A percentile compares a stretch with the other conserved stretches of the same genome.
These are phyloP conservation scores for Metschnikowia koreensis DNA, from an alignment of 805 yeast genomes.

Conservation along the genomic window DNA sequence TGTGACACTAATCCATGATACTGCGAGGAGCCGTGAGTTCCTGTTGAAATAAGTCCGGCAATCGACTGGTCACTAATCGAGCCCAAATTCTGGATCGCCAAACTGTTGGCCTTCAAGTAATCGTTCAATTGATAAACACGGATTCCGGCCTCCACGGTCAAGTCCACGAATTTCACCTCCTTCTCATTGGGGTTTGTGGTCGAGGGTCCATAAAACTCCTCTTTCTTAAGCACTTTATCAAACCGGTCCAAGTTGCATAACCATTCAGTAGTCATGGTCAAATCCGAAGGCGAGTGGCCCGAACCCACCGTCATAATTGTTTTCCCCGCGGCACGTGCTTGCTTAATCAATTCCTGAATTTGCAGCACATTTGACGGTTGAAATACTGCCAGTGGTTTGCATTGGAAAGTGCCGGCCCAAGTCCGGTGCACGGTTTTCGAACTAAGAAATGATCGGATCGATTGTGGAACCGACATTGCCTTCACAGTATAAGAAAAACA, in stretches of 20 bases:
- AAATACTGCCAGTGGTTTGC: constrained; percentile 73
- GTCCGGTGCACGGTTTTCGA: constrained; percentile 53
- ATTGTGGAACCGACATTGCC: constrained; percentile 33
- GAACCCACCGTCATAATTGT: constrained; percentile 86
- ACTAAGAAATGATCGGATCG: constrained; percentile 34
- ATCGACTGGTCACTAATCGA: constrained; percentile 91
- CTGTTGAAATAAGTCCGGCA: constrained; percentile 95
- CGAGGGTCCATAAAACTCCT: constrained; percentile 45
- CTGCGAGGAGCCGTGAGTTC: constrained; percentile 95
- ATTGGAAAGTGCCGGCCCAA: constrained; percentile 89
- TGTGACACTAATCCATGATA: constrained; percentile 88
- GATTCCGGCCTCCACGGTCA: constrained; percentile 93
- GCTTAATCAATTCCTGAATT: constrained; percentile 60
- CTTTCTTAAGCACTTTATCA: constrained; percentile 49
- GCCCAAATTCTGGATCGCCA: constrained; percentile 88
- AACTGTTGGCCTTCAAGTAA: constrained; percentile 55
- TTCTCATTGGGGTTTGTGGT: constrained; percentile 15
- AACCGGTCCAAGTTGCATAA: constrained; percentile 79
- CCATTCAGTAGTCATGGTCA: constrained; percentile 89
- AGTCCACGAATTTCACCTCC: constrained; percentile 71
- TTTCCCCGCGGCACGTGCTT: constrained; percentile 57
- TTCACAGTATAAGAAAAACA: no score
- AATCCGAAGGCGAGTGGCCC: constrained; percentile 91
- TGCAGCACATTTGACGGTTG: constrained; percentile 76
- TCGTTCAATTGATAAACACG: constrained; percentile 74